These are phyloP conservation scores for Ascosphaera apis DNA, from an alignment of 2,329 filamentous ascomycete genomes.

Conservation along the genomic window DNA sequence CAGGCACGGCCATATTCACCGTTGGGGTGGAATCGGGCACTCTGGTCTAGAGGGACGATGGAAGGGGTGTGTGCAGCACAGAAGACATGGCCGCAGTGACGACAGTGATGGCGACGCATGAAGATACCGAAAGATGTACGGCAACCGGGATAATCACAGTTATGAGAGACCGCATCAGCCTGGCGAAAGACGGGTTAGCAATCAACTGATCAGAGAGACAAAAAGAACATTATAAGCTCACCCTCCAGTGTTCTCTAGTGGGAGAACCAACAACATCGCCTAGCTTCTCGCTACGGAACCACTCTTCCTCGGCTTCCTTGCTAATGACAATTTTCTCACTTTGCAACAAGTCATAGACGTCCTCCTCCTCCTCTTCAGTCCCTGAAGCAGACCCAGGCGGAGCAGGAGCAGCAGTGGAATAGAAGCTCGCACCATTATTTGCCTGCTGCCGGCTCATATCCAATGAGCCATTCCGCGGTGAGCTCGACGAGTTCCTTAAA, in stretches of 20 bases:
- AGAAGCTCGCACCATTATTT: background rate
- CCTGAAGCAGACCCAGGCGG: background rate
- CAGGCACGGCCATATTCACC: conserved; percentile 33
- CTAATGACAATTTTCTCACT: conserved; percentile 20
- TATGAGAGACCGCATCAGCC: conserved; percentile 33
- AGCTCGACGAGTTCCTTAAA: background rate
- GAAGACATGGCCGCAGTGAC: conserved; percentile 42
- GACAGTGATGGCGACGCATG: conserved; percentile 41
- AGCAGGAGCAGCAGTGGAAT: background rate
- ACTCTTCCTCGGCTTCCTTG: conserved; percentile 28
- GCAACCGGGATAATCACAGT: conserved; percentile 35
- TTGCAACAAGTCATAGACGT: conserved; percentile 5
- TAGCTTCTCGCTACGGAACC: conserved; percentile 27
- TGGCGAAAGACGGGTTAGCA: conserved; percentile 10
- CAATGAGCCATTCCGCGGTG: background rate
- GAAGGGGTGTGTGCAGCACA: conserved; percentile 35
- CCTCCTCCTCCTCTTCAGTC: background rate
- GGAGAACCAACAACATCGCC: conserved; percentile 35
- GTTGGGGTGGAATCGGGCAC: conserved; percentile 38
- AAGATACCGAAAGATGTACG: conserved; percentile 36
- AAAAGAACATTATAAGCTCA: conserved; percentile 16
- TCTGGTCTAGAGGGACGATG: conserved; percentile 37
- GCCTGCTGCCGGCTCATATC: too few relatives aligned
- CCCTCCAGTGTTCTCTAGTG: conserved; percentile 43
- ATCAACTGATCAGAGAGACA: background rate